These are phyloP conservation scores for Apiospora aurea DNA, from an alignment of 2,329 filamentous ascomycete species.

Conservation along the genomic window DNA sequence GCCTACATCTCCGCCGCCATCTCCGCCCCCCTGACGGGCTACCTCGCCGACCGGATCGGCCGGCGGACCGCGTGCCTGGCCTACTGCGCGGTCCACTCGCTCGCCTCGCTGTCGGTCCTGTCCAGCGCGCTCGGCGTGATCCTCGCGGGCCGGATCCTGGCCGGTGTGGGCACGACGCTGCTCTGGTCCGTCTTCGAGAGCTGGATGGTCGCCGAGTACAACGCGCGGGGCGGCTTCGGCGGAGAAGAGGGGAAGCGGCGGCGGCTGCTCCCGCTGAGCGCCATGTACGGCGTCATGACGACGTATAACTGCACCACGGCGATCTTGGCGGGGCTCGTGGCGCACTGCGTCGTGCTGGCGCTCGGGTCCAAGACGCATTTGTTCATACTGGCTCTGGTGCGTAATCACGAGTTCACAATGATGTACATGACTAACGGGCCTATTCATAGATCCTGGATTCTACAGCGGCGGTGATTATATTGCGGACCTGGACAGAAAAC, in stretches of 20 bases:
- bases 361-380: slow-evolving; percentile 57
- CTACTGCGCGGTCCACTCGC: slow-evolving; percentile 61
- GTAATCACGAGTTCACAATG: no score
- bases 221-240: background rate
- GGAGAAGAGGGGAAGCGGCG: background rate
- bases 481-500: slow-evolving; percentile 42
- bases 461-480: slow-evolving; percentile 39
- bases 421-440: no score
- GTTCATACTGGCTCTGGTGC: slow-evolving; percentile 45
- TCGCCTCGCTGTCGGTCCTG: slow-evolving; percentile 58
- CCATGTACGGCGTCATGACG: slow-evolving; percentile 59
- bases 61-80: slow-evolving; percentile 59
- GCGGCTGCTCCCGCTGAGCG: slow-evolving; percentile 44
- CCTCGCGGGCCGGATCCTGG: slow-evolving; percentile 59
- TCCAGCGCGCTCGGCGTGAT: slow-evolving; percentile 49
- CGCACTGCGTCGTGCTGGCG: slow-evolving; percentile 54
- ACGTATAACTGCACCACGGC: slow-evolving; percentile 60
- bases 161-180: slow-evolving; percentile 62
- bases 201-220: slow-evolving; percentile 66
- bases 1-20: slow-evolving; percentile 54
- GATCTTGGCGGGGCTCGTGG: slow-evolving; percentile 56
- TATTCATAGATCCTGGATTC: slow-evolving; percentile 40
- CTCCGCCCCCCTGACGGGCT: slow-evolving; percentile 54
- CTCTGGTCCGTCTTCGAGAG: slow-evolving; percentile 67
- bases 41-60: slow-evolving; percentile 56